Evolutionary conservation across 495 filamentous ascomycete genomes (phyloP).

Genomic region (Extremus antarcticus): DNA sequence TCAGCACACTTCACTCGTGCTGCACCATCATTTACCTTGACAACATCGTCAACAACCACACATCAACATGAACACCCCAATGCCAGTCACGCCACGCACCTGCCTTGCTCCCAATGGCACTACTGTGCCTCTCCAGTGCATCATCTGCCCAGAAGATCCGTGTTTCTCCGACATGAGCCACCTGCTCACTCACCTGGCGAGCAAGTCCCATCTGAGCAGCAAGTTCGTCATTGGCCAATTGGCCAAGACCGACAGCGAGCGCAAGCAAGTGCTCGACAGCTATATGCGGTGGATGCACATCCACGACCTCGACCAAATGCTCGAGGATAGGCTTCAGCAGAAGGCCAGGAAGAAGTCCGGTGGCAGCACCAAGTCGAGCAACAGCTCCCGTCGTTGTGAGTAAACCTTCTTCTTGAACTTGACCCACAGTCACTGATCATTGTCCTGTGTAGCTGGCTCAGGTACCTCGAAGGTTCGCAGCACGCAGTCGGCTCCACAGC

Average conservation of each 20-base stretch:
- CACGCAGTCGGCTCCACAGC: neutral
- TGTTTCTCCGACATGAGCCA: constrained; percentile 81
- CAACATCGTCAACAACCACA: neutral
- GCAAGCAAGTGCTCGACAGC: too few species aligned
- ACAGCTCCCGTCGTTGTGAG: neutral
- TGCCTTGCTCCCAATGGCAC: neutral
- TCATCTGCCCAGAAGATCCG: constrained; percentile 64
- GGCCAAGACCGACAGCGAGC: too few species aligned
- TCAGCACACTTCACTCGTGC: neutral
- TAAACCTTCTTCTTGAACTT: too few species aligned
- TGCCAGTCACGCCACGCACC: neutral
- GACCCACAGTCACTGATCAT: too few species aligned
- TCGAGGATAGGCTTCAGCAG: constrained; percentile 57
- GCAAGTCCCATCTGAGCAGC: constrained; percentile 70
- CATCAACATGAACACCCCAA: neutral
- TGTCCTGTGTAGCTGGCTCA: too few species aligned
- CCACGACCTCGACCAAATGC: constrained; percentile 52
- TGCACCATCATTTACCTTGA: neutral
- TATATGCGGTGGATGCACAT: constrained; percentile 63
- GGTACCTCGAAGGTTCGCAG: too few species aligned
- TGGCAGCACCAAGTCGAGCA: neutral
- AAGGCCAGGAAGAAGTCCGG: constrained; percentile 49
- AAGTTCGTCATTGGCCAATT: constrained; percentile 63
- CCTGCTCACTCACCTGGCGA: constrained; percentile 74
- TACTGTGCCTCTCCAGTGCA: constrained; percentile 60